Evolutionary conservation across 1,284 basidiomycete species (phyloP).

Genomic region (Heterobasidion irregulare): DNA sequence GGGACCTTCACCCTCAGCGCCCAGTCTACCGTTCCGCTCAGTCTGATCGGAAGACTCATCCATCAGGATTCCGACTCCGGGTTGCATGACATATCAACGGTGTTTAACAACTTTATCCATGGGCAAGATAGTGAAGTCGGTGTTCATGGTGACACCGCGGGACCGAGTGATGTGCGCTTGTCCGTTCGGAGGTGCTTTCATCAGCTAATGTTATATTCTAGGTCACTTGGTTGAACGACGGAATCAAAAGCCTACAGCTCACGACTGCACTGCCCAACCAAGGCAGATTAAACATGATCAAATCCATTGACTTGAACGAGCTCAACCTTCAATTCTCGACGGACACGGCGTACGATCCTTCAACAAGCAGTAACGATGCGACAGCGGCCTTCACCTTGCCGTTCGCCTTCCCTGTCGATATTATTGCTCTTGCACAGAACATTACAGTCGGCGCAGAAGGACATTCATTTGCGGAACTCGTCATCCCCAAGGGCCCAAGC

Average conservation of each 20-base stretch:
- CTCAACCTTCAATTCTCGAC: slow-evolving; percentile 56
- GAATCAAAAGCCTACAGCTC: slow-evolving; percentile 60
- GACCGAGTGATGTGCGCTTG: slow-evolving; percentile 45
- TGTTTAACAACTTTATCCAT: slow-evolving; percentile 73
- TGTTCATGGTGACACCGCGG: slow-evolving; percentile 59
- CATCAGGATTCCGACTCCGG: slow-evolving; percentile 49
- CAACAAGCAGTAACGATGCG: slow-evolving; percentile 52
- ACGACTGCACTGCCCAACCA: slow-evolving; percentile 58
- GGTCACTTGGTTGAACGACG: slow-evolving; percentile 73
- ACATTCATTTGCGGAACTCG: slow-evolving; percentile 52
- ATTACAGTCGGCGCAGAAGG: slow-evolving; percentile 51
- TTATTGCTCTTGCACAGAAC: slow-evolving; percentile 53
- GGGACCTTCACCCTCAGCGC: slow-evolving; percentile 49
- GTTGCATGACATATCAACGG: slow-evolving; percentile 50
- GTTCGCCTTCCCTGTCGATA: slow-evolving; percentile 66
- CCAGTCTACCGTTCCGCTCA: slow-evolving; percentile 42
- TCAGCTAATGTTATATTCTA: slow-evolving; percentile 13
- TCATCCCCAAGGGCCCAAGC: slow-evolving; percentile 51
- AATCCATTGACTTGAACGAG: slow-evolving; percentile 56
- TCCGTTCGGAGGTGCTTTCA: background rate
- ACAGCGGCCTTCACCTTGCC: slow-evolving; percentile 61
- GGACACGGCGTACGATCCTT: slow-evolving; percentile 46
- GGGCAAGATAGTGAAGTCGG: slow-evolving; percentile 54
- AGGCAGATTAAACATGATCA: slow-evolving; percentile 57
- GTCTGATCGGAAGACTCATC: slow-evolving; percentile 57